Percentiles rank a stretch among this genome's conserved stretches.
These are phyloP conservation scores for Claviceps purpurea DNA, from an alignment of 2,329 filamentous ascomycete genomes.

Conservation along the genomic window DNA sequence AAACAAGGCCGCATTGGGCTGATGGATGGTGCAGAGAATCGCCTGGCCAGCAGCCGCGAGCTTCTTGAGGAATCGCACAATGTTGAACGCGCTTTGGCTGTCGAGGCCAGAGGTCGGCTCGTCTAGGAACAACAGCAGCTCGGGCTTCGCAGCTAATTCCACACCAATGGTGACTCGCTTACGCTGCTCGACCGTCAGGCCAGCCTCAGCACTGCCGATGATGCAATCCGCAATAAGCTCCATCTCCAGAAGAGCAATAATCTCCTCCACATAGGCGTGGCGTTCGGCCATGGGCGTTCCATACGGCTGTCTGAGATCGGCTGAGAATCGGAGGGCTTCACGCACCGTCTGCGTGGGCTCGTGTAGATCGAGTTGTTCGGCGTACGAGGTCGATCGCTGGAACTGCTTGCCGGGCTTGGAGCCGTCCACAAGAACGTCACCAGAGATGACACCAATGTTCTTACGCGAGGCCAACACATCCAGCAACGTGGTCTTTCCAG, in stretches of 20 bases:
- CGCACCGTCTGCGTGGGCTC: constrained; percentile 49
- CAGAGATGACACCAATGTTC: constrained; percentile 46
- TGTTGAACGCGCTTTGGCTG: constrained; percentile 56
- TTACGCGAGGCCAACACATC: constrained; percentile 56
- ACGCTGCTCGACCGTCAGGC: constrained; percentile 51
- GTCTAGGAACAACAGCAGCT: constrained; percentile 64
- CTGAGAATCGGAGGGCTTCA: constrained; percentile 50
- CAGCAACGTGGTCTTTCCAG: constrained; percentile 74
- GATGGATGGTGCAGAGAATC: constrained; percentile 83
- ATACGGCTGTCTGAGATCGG: constrained; percentile 43
- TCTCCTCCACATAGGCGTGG: constrained; percentile 46
- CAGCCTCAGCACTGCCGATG: constrained; percentile 50
- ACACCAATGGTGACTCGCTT: constrained; percentile 85
- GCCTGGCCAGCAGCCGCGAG: constrained; percentile 70
- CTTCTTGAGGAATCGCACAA: constrained; percentile 65
- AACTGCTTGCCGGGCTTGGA: constrained; percentile 44
- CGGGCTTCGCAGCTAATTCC: constrained; percentile 71
- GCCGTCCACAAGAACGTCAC: constrained; percentile 45
- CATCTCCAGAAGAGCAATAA: constrained; percentile 46
- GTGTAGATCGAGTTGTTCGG: constrained; percentile 50
- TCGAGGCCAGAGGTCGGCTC: constrained; percentile 63
- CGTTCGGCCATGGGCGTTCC: constrained; percentile 41
- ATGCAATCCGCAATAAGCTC: constrained; percentile 45
- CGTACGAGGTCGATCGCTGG: constrained; percentile 48
- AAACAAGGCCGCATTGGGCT: constrained; percentile 75